Percentiles rank a stretch among this genome's conserved stretches.
These are phyloP conservation scores for Boechera retrofracta DNA, from an alignment of 345 rosid species.

Conservation along the genomic window DNA sequence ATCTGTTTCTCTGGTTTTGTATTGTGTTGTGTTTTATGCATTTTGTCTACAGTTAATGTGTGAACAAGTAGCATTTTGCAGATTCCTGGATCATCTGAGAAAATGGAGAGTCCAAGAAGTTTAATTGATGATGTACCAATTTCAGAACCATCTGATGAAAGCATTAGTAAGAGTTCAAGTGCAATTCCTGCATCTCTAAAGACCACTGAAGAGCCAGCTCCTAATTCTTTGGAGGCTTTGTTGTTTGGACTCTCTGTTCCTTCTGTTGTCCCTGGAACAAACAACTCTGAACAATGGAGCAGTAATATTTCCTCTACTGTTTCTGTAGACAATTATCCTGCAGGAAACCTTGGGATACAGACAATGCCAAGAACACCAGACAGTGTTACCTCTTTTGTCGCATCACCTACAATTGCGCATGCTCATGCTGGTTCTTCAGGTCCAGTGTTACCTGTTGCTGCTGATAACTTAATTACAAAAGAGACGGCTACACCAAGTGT, in stretches of 20 bases:
- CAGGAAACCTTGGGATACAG: constrained; percentile 35
- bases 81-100: constrained; percentile 46
- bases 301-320: constrained; percentile 29
- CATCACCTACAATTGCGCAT: constrained; percentile 42
- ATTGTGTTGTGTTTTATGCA: neutral
- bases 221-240: constrained; percentile 64
- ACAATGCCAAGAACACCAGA: constrained; percentile 18
- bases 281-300: constrained; percentile 32
- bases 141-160: constrained; percentile 44
- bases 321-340: constrained; percentile 22
- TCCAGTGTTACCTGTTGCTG: constrained; percentile 27
- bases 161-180: constrained; percentile 41
- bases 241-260: constrained; percentile 60
- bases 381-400: constrained; percentile 28
- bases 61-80: constrained; percentile 41
- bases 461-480: constrained; percentile 31
- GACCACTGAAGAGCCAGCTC: constrained; percentile 44
- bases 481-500: constrained; percentile 34
- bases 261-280: constrained; percentile 31
- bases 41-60: neutral
- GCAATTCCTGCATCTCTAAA: constrained; percentile 44
- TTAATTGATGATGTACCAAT: constrained; percentile 47
- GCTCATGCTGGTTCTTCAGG: constrained; percentile 38
- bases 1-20: neutral
- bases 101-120: constrained; percentile 42